Base-by-base conservation (phyloP, 176 grass and related monocot species). In the Ensete glaucum region DNA sequence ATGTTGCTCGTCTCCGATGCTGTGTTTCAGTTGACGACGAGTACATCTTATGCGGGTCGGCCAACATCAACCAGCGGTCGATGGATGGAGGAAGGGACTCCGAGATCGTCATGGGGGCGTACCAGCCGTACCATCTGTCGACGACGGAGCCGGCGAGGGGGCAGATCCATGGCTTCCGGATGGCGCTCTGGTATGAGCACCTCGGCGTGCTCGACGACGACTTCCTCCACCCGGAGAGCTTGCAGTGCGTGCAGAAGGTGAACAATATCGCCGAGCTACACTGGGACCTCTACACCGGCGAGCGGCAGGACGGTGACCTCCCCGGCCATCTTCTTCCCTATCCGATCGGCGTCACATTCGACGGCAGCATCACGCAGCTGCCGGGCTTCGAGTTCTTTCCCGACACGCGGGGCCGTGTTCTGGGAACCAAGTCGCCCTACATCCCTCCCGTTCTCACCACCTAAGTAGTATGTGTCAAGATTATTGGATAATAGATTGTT, bases 361-460 rank as follows among this genome's bases (percentile, higher is more conserved):
- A 90, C 12, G 85, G 85, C 68, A 24, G 50, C 7, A 69, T 95
- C 17, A 84, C 69, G 0, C 71, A 86, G 76, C 70, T 86, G 62
- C 88, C 85, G 9, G 81, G 73, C 51, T 52, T 59, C 53, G 83
- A 96, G 76, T 88, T 91, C 81, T 96, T 96, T 76, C 91, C 85
- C 0, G 88, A 91, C 83, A 96, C 88, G n/a, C 54, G 82, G 81
- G 88, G 85, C 6, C 15, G 83, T 67, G 77, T 96, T 23, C 85
- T 91, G 0, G 91, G 91, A 81, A 72, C 74, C 77, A 96, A 96
- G 74, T 96, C 91, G 1, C 88, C 90, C 25, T 96, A 88, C 73
- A 81, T 96, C 56, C 91, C 85, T 64, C 85, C 88, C 8, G 88
- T 91, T n/a, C 83, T 96, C 56, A 96, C 91, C 78, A 88, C 91